Evolutionary conservation across 805 yeast genomes (phyloP), one percentile per base, ranked within the genome.

Genomic region (Komagataella pastoris): DNA sequence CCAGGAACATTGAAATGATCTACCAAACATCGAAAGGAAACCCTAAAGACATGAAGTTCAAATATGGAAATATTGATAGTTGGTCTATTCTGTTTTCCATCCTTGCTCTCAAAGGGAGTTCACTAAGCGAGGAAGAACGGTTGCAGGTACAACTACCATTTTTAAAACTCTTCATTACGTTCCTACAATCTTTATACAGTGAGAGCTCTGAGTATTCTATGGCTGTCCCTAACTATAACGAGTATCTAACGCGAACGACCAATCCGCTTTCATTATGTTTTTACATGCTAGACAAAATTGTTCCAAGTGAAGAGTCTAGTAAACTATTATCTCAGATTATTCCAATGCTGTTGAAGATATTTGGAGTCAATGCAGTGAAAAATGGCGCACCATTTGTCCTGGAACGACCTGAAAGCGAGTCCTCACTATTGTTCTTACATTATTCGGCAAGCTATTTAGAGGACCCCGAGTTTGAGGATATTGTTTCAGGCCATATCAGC

Each of bases 351-450:
- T 52, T 65, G 18, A 52, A 58, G 8, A 65, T 64, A 24, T 70
- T 70, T 51, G 83, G 82, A 1, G 61, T 76, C 49, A 77, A 77
- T 56, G 70, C 75, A 23, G 57, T 74, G 19, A 68, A 62, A 53
- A 74, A 75, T 54, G 72, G 69, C 49, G 53, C 77, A 3, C 74
- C 79, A 2, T 74, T 69, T 55, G 71, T 75, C 12, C 24, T 52
- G 14, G 17, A 30, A 46, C 47, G 54, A 30, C 40, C 40, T 30
- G 40, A 30, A 30, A n/a, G 40, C 6, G 40, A 30, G 40, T 30
- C 40, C 4, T 30, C 40, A 30, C 12, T 30, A 30, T 30, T 30
- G 40, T 30, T 30, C 14, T 14, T 30, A 10, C 40, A 30, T 30
- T 30, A 30, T 10, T 10, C 40, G 5, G 40, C 40, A 5, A 30